A percentile compares a stretch with the other conserved stretches of the same genome.
phyloP scores from a whole-genome alignment of 495 filamentous ascomycete species.

The Neurospora sp. region DNA sequence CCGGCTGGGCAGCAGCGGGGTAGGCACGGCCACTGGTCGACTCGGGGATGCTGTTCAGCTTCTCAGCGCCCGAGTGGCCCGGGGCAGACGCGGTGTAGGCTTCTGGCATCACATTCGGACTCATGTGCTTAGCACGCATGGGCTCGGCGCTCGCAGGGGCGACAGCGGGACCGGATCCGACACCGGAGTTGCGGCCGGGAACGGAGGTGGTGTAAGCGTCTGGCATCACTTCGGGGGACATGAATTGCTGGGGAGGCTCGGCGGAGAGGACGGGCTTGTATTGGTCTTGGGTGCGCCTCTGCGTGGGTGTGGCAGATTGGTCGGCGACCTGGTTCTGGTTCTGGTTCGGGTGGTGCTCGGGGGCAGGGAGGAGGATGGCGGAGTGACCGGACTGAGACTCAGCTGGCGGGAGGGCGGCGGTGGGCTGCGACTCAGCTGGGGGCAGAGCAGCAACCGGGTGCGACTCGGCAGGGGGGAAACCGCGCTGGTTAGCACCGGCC shows the following conservation, averaged over 20 bases:
- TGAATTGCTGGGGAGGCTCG: neutral
- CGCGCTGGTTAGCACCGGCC: neutral
- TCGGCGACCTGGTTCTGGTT: neutral
- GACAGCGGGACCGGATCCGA: neutral
- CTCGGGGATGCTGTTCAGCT: neutral
- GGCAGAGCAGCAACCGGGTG: neutral
- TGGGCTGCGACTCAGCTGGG: neutral
- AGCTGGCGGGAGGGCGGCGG: neutral
- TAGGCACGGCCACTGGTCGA: neutral
- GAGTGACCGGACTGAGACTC: neutral
- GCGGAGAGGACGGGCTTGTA: neutral
- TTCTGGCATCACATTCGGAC: neutral
- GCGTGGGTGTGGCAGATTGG: neutral
- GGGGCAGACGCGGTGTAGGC: neutral
- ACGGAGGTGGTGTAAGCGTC: slow-evolving; percentile 6
- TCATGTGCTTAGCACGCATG: neutral
- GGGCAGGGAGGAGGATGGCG: neutral
- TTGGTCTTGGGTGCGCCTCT: neutral
- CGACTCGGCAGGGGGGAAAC: neutral
- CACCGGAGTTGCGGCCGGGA: neutral
- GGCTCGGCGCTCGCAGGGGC: neutral
- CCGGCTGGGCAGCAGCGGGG: neutral
- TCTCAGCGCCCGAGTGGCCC: neutral
- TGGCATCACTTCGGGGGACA: slow-evolving; percentile 18
- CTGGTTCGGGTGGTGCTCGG: neutral